These are phyloP conservation scores for Botrytis paeoniae DNA, from an alignment of 2,329 filamentous ascomycete genomes.

Conservation along the genomic window DNA sequence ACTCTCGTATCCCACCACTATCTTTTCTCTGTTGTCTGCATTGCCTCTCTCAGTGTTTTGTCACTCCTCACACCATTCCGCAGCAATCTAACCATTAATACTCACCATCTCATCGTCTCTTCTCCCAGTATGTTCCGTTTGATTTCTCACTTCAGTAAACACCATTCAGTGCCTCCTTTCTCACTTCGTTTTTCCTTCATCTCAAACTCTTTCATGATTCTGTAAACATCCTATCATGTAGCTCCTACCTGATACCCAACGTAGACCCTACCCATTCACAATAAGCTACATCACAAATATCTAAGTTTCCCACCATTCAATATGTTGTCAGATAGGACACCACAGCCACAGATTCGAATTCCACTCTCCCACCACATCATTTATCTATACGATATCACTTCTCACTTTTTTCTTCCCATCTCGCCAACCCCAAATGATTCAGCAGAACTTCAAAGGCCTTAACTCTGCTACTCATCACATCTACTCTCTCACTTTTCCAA, in stretches of 20 bases:
- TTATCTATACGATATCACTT: fast-evolving
- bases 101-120: not conserved
- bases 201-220: not conserved
- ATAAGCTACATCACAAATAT: not conserved
- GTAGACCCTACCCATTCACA: not conserved
- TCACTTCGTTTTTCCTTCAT: not conserved
- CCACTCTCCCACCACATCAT: not conserved
- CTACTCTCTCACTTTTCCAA: not conserved
- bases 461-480: not conserved
- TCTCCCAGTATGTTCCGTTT: too few relatives aligned
- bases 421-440: fast-evolving
- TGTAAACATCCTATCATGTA: not conserved
- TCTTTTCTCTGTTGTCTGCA: not conserved
- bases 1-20: not conserved
- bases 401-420: not conserved
- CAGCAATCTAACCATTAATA: not conserved
- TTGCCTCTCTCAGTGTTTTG: not conserved
- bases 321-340: fast-evolving
- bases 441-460: not conserved
- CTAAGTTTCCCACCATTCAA: not conserved
- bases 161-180: not conserved
- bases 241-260: not conserved
- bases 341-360: fast-evolving
- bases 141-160: not conserved
- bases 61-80: too few relatives aligned